Evolutionary conservation across 2,329 filamentous ascomycete genomes (phyloP).

Genomic region (Dichotomopilus funicola): DNA sequence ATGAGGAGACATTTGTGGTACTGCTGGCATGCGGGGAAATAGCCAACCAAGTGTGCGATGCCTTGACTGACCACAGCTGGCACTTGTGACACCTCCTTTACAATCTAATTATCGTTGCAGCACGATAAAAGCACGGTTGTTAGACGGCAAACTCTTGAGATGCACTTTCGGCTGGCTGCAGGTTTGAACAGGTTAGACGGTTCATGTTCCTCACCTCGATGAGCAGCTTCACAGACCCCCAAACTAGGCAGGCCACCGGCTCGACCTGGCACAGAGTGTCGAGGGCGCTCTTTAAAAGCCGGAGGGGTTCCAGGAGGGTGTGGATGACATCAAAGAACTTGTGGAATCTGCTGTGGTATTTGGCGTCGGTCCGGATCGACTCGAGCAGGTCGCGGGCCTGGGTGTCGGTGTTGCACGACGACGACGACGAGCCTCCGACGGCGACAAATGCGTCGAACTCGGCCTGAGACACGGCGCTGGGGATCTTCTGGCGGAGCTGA

Average conservation of each 20-base stretch:
- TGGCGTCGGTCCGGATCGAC: not conserved
- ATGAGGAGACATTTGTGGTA: not conserved
- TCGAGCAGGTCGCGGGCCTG: not conserved
- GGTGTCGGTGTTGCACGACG: not conserved
- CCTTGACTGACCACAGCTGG: not conserved
- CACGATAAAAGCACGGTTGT: not conserved
- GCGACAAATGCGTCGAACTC: not conserved
- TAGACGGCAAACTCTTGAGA: not conserved
- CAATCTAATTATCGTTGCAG: not conserved
- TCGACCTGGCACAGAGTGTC: not conserved
- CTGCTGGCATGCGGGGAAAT: not conserved
- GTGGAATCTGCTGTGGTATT: not conserved
- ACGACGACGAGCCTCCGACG: not conserved
- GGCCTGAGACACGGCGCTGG: not conserved
- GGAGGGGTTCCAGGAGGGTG: not conserved
- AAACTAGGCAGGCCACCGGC: not conserved
- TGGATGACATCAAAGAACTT: not conserved
- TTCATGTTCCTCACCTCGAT: not conserved
- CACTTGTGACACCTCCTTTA: not conserved
- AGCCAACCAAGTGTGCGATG: not conserved
- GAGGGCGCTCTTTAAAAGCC: not conserved
- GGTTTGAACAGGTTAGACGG: not conserved
- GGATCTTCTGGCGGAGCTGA: not conserved
- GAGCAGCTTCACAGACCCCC: not conserved
- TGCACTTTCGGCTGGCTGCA: not conserved